Base-by-base conservation (phyloP, 2,329 filamentous ascomycete species). In the Westerdykella ornata region DNA sequence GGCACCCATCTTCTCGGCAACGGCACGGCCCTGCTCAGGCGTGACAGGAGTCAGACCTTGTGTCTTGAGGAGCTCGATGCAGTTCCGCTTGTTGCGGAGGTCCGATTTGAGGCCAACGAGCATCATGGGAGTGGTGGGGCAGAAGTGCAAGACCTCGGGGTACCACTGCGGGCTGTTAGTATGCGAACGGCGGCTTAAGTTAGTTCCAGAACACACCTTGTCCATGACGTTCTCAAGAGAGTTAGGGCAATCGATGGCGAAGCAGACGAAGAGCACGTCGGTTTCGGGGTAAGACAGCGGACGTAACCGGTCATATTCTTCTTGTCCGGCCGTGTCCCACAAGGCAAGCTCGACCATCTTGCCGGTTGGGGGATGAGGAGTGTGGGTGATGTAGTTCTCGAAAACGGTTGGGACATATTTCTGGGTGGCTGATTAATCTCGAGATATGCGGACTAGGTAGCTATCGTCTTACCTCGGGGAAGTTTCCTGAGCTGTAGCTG, bases 401-500 rank as follows among this genome's bases (percentile, higher is more conserved):
- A 98, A 98, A 39, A 98, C 92, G 2, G 92, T 98, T 3, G 92
- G 92, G 31, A 98, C 92, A 60, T 98, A 98, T 97, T 96, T 97
- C 92, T 98, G 59, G 30, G 7, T 26, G 15, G 5, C 12, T 22
- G 15, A 9, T 18, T 20, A 36, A 9, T 14, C 8, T 7, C 17
- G 37, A 29, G 37, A 9, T 19, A 19, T 7, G 18, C 16, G 15
- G 34, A 18, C 30, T 34, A 32, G 18, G 76, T 54, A 4, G 8
- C 5, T 15, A 7, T 15, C n/a, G 8, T 14, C 30, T 3, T 74
- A 96, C 92, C 85, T 98, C 90, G 70, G 92, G 92, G 65, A 98
- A 98, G 68, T 95, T 95, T 45, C 92, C 92, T 72, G 97, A 89
- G 62, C 88, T 94, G 74, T 97, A 98, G 71, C 89, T 96, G 70